Base-by-base conservation (phyloP, 805 yeast species). In the Saccharomycopsis vini region DNA sequence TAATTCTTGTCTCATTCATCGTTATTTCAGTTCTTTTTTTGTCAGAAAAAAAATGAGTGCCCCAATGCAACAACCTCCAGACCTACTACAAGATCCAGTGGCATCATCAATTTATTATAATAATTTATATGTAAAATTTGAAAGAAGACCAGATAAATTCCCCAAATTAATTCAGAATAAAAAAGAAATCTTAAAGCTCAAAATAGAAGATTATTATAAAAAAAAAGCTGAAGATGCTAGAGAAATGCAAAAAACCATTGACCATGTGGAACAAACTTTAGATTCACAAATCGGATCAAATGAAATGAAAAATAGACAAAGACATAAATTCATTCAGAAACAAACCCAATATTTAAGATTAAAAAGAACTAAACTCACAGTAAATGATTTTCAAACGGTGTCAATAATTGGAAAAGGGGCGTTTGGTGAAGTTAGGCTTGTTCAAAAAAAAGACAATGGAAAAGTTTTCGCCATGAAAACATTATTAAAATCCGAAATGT, bases 381-480 rank as follows among this genome's bases (percentile, higher is more conserved):
- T 87, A 35, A 92, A 82, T 33, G 97, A 88, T 63, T 85, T 88
- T 63, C 75, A 70, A 47, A 88, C 96, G 1, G 94, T 88, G 43
- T 87, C 87, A 62, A 95, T 83, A 29, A 75, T 78, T 51, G 98
- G 98, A 41, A 92, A 92, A 61, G 98, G 98, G 52, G 96, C 98
- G 0, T 92, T 92, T 66, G 98, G 98, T 50, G 97, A 88, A 58
- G 98, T 92, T 30, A 75, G 97, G 50, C 69, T 92, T 43, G 97
- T 92, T 12, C 97, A 92, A 58, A 90, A 89, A 68, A 71, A 69
- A 41, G 98, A 92, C 62, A 83, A 92, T 1, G 95, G 95, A 50
- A 98, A 84, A 63, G 89, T 84, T 24, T 88, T 79, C 66, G 95
- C 95, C 40, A 92, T 86, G 98, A 88, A 88, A 64, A 89, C 97